Evolutionary conservation across 2,329 filamentous ascomycete species (phyloP), one percentile per base, ranked within the genome.

Genomic region (Nemania bipapillata): DNA sequence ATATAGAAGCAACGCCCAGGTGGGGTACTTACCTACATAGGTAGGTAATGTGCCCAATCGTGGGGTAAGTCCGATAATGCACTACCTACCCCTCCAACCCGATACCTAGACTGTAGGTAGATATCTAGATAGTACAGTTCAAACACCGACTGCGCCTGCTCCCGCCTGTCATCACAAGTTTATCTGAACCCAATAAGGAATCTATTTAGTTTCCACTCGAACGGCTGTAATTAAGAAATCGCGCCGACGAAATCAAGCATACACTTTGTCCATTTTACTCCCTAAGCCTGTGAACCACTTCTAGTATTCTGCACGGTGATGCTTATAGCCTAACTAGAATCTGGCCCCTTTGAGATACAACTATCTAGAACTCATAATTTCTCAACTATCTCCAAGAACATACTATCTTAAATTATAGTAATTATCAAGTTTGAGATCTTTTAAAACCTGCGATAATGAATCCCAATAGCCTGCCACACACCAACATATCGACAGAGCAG

Each of bases 401-500:
- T 37, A 42, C 20, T 9, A 9, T 37, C 15, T 26, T 22, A 24
- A 20, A 30, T n/a, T 30, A 15, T 37, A 53, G 17, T n/a, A 47
- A 8, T 8, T 47, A 35, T 50, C 20, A 9, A 50, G 24, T 15
- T 40, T 8, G 6, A 49, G 12, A 20, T 11, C 28, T 22, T n/a
- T n/a, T n/a, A 3, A 56, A 65, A 45, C 22, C 1, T 47, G 22
- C 35, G n/a, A 26, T 8, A 32, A 68, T 65, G 65, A 9, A 11
- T 11, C 17, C 4, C 40, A 26, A 54, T 8, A 32, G 24, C 22
- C 61, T 30, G 24, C 15, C 50, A 22, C 30, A 53, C 9, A 30
- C 12, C 5, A 37, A 35, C 26, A 37, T 22, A 52, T 32, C 4
- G 20, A n/a, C 30, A 30, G 54, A 59, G 30, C 37, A 42, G 28